phyloP scores from a whole-genome alignment of 1,284 basidiomycete genomes.

The Moesziomyces globuligerus region DNA sequence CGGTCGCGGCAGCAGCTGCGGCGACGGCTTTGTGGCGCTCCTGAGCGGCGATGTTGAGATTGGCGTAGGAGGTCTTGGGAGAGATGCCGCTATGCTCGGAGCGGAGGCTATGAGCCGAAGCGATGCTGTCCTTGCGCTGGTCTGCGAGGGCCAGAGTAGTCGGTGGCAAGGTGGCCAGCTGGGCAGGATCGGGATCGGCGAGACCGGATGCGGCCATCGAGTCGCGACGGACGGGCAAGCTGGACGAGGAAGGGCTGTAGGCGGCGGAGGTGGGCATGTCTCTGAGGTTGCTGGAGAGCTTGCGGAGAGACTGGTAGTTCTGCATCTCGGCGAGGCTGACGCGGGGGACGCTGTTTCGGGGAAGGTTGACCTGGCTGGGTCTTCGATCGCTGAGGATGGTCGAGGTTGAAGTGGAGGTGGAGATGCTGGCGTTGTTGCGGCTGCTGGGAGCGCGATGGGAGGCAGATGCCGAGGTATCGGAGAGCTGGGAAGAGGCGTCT shows the following conservation, averaged over 20 bases:
- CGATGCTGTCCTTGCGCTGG: slow-evolving; percentile 46
- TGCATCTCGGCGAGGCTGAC: slow-evolving; percentile 47
- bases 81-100: slow-evolving; percentile 58
- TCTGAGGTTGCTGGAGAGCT: slow-evolving; percentile 41
- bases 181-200: slow-evolving; percentile 11
- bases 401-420: slow-evolving; percentile 24
- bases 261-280: slow-evolving; percentile 12
- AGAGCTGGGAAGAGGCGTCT: slow-evolving; percentile 29
- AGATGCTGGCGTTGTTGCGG: slow-evolving; percentile 21
- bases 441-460: slow-evolving; percentile 13
- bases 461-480: slow-evolving; percentile 18
- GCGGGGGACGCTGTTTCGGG: slow-evolving; percentile 32
- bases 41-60: slow-evolving; percentile 30
- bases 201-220: slow-evolving; percentile 16
- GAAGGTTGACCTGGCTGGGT: slow-evolving; percentile 39
- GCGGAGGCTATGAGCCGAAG: slow-evolving; percentile 38
- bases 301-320: slow-evolving; percentile 45
- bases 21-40: slow-evolving; percentile 14
- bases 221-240: slow-evolving; percentile 17
- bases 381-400: slow-evolving; percentile 45
- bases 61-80: slow-evolving; percentile 53
- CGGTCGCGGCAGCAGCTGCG: slow-evolving; percentile 3
- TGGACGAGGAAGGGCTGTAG: slow-evolving; percentile 18
- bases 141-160: slow-evolving; percentile 11
- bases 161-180: slow-evolving; percentile 12